Conservation (phyloP, 2,329 filamentous ascomycete species). For the Lecanicillium sp. region DNA sequence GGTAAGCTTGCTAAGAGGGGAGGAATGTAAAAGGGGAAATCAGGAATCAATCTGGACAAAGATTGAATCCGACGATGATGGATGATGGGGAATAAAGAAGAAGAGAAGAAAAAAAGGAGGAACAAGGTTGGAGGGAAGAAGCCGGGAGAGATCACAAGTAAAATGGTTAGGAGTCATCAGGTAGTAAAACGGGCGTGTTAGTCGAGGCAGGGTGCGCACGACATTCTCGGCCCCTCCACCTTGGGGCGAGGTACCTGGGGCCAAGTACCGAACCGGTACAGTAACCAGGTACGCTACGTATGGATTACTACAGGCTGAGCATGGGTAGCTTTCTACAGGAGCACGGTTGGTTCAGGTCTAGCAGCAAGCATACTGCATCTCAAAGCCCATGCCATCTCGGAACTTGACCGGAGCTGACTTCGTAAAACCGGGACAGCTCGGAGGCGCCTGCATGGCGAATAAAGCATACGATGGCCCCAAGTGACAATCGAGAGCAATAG, state of each 20-base stretch:
- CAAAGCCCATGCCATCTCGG: too few species aligned
- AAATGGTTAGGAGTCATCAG: constrained; percentile 11
- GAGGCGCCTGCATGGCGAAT: constrained; percentile 4
- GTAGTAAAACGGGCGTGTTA: background rate
- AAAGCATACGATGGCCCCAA: constrained; percentile 2
- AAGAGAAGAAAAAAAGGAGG: constrained; percentile 10
- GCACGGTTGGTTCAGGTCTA: too few species aligned
- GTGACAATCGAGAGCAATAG: background rate
- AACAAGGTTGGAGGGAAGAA: constrained; percentile 8
- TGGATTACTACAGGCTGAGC: too few species aligned
- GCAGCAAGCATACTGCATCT: too few species aligned
- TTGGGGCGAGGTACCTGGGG: background rate
- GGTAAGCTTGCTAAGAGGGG: background rate
- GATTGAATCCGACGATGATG: background rate
- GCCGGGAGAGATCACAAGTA: constrained; percentile 14
- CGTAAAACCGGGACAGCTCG: too few species aligned
- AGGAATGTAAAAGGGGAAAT: background rate
- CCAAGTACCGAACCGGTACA: background rate
- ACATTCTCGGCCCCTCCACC: background rate
- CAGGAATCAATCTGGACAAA: background rate
- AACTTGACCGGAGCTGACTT: too few species aligned
- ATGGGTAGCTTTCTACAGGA: too few species aligned
- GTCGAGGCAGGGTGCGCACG: background rate
- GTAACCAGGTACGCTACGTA: too few species aligned
- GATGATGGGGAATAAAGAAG: constrained; percentile 6